Base-by-base conservation (phyloP, 2,329 filamentous ascomycete genomes). In the Paracoccidioides brasiliensis region DNA sequence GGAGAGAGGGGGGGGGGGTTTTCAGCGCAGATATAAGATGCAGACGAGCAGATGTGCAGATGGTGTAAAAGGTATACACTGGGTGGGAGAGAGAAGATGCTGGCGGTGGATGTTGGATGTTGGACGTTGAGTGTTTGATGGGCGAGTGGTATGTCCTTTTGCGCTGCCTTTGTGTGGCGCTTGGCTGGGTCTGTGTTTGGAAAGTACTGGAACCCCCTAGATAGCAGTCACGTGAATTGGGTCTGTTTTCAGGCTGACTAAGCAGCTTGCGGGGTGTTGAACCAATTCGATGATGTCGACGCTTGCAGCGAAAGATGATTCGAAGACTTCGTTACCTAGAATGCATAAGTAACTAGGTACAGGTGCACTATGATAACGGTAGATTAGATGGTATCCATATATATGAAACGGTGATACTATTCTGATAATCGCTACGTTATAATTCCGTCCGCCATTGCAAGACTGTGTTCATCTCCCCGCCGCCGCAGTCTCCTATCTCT, bases 131-230 rank as follows among this genome's bases (percentile, higher is more conserved):
- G 22, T 22, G 22, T 22, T 22, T 22, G 22, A n/a, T 5, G 32
- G 12, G 12, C 33, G 2, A 4, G 6, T 46, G 15, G 5, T 9
- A 28, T 45, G 22, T 9, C 9, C 8, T 7, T 28, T 22, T 32
- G 44, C 44, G 30, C 33, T 59, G 60, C 59, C 56, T 61, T 63
- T 61, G 58, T 60, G 62, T 60, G 60, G 63, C 62, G 63, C 61
- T 62, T 55, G 54, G 44, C 57, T 55, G 58, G 58, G 57, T 56
- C 54, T 48, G 46, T 60, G 49, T 52, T 61, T 72, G 67, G 70
- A 72, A 72, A 64, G 66, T 72, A 69, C 70, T 72, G 69, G 70
- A 72, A 72, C 57, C 53, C 10, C 45, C 37, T 41, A 10, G 48
- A 35, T 32, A 14, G 3, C 41, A 1, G 46, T 52, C 53, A 57